Evolutionary conservation across 768 basidiomycete species (phyloP).

Genomic region (Boletales sp.): DNA sequence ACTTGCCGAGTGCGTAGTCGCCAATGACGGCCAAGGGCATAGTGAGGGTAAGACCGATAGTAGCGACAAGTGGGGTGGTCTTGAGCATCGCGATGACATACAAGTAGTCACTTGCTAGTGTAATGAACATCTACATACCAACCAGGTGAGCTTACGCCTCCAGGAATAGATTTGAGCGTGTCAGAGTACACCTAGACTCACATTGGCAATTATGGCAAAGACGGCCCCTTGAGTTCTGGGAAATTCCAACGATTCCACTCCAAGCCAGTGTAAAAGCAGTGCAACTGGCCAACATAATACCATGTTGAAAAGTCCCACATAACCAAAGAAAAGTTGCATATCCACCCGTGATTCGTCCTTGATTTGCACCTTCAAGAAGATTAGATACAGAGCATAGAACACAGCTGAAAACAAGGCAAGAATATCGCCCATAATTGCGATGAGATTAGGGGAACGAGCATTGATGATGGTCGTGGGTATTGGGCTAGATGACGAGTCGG

Average conservation of each 20-base stretch:
- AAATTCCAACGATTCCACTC: constrained; percentile 69
- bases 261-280: constrained; percentile 67
- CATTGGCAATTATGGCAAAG: constrained; percentile 52
- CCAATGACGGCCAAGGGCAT: constrained; percentile 90
- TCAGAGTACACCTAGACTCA: constrained; percentile 27
- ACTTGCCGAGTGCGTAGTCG: constrained; percentile 62
- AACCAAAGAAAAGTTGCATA: constrained; percentile 95
- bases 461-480: constrained; percentile 11
- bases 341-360: constrained; percentile 78
- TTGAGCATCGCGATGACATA: constrained; percentile 93
- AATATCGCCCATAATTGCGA: constrained; percentile 61
- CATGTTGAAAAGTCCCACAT: constrained; percentile 86
- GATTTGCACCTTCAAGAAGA: constrained; percentile 85
- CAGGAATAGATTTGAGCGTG: too few species aligned
- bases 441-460: constrained; percentile 15
- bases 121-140: constrained; percentile 68
- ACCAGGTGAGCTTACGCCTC: neutral
- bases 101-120: constrained; percentile 78
- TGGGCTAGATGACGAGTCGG: constrained; percentile 53
- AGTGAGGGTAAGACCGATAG: constrained; percentile 87
- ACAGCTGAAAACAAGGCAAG: constrained; percentile 85
- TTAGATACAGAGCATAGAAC: constrained; percentile 86
- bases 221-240: constrained; percentile 53
- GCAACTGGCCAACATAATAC: constrained; percentile 73
- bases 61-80: constrained; percentile 92